Base-by-base conservation (phyloP, 2,329 filamentous ascomycete genomes). In the Exophiala calicioides region DNA sequence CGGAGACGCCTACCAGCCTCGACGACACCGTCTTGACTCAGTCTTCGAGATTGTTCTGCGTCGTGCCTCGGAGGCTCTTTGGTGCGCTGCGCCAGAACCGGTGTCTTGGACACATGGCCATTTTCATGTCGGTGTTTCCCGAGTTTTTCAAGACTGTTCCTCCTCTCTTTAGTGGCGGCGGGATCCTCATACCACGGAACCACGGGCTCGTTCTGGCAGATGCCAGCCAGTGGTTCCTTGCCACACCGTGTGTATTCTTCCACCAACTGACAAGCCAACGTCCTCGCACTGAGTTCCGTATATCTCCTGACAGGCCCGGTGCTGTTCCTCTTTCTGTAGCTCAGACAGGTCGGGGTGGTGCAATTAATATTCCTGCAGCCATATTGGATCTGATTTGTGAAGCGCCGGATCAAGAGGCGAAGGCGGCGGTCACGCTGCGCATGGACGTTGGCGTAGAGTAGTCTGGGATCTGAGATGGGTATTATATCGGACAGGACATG, bases 251-350 rank as follows among this genome's bases (percentile, higher is more conserved):
- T 40, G 37, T 39, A 58, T 61, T 89, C 83, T 60, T 85, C 87
- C 7, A 89, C 88, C 39, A 95, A 76, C 60, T 87, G 88, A 45
- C 88, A 80, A 9, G 90, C 90, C 23, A 95, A 69, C 1, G 86
- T 88, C 59, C 88, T 80, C 6, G 90, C 89, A 60, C 88, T 95
- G 34, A 89, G 81, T 16, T 85, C 78, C 47, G 85, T 95, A 60
- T 90, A 93, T 60, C 85, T 79, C 51, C 88, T 83, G 58, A 89
- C 79, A 2, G 88, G 88, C 1, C 78, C 78, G 54, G 81, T 80
- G 24, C 81, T 78, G 30, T 84, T 70, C 56, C 86, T 79, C 65
- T 79, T 85, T 44, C 86, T 82, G 64, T 81, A 89, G 52, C 84
- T 89, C 61, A 91, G 85, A 69, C 90, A 95, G 10, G 88, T 91